Evolutionary conservation across 495 filamentous ascomycete genomes (phyloP).

Genomic region (Jackrogersella minutella): DNA sequence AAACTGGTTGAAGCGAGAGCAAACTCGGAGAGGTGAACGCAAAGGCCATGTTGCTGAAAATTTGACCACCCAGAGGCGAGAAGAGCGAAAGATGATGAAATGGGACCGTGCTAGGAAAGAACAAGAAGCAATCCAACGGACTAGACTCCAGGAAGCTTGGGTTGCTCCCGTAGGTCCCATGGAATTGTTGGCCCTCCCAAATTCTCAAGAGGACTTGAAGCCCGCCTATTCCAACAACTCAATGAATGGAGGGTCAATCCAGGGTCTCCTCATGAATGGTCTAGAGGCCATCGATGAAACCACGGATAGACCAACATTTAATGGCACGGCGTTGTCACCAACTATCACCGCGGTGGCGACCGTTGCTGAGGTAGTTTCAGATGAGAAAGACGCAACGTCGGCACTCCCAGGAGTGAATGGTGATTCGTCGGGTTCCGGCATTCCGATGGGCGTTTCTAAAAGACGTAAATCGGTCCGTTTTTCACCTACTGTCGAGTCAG

Average conservation of each 20-base stretch:
- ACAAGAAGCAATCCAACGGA: constrained; percentile 77
- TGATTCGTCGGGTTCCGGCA: constrained; percentile 3
- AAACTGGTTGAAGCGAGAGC: constrained; percentile 86
- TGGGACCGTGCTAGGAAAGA: constrained; percentile 87
- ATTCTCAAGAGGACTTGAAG: constrained; percentile 40
- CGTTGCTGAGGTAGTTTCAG: background rate
- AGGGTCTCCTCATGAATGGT: background rate
- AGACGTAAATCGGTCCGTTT: constrained; percentile 69
- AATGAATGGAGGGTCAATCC: background rate
- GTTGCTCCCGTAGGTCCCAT: constrained; percentile 48
- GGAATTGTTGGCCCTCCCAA: constrained; percentile 51
- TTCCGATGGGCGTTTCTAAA: constrained; percentile 37
- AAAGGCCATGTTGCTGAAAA: constrained; percentile 71
- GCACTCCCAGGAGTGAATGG: constrained; percentile 6
- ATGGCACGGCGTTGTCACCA: background rate
- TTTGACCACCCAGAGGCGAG: constrained; percentile 74
- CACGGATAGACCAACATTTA: background rate
- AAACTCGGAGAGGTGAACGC: constrained; percentile 69
- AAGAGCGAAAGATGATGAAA: constrained; percentile 84
- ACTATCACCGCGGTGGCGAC: background rate
- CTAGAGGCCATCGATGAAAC: background rate
- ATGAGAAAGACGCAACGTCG: background rate
- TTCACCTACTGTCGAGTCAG: constrained; percentile 67
- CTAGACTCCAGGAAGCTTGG: constrained; percentile 38
- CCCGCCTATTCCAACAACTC: background rate